Percentiles rank a stretch among this genome's conserved stretches.
These are phyloP conservation scores for Ballota nigra DNA, from an alignment of 257 asterid species.

Conservation along the genomic window DNA sequence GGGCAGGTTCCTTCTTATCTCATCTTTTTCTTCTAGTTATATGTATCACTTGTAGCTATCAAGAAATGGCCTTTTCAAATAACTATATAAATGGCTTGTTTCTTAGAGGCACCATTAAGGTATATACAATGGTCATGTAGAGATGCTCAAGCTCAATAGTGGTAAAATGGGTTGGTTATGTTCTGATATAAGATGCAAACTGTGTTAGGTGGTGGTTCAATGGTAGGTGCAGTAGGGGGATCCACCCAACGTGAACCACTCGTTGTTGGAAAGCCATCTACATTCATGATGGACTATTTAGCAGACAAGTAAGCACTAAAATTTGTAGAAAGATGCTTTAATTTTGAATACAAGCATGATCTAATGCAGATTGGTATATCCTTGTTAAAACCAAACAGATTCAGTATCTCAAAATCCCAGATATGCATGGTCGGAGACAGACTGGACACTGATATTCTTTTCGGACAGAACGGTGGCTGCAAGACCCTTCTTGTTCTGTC, in stretches of 20 bases:
- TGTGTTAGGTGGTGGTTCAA: slow-evolving; percentile 80
- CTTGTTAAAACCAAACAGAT: slow-evolving; percentile 45
- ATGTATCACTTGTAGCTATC: not conserved
- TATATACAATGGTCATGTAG: no score
- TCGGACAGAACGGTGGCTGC: slow-evolving; percentile 98
- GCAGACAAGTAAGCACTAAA: slow-evolving; percentile 68
- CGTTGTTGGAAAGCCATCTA: slow-evolving; percentile 96
- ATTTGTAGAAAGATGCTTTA: not conserved
- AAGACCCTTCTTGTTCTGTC: slow-evolving; percentile 95
- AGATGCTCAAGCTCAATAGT: not conserved
- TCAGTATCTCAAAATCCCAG: slow-evolving; percentile 81
- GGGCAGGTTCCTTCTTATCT: slow-evolving; percentile 76
- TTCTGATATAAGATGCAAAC: slow-evolving; percentile 1
- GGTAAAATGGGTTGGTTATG: not conserved
- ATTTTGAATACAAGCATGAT: not conserved
- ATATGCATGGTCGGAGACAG: slow-evolving; percentile 99
- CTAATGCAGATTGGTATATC: not conserved
- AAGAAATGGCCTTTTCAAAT: no score
- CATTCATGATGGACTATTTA: slow-evolving; percentile 96
- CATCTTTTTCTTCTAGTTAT: not conserved
- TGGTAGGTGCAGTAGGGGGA: slow-evolving; percentile 89
- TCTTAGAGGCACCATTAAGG: not conserved
- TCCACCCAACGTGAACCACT: slow-evolving; percentile 87
- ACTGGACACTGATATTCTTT: slow-evolving; percentile 87
- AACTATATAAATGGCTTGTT: no score